phyloP scores from a whole-genome alignment of 2,329 filamentous ascomycete species.

The Lachnellula cervina region DNA sequence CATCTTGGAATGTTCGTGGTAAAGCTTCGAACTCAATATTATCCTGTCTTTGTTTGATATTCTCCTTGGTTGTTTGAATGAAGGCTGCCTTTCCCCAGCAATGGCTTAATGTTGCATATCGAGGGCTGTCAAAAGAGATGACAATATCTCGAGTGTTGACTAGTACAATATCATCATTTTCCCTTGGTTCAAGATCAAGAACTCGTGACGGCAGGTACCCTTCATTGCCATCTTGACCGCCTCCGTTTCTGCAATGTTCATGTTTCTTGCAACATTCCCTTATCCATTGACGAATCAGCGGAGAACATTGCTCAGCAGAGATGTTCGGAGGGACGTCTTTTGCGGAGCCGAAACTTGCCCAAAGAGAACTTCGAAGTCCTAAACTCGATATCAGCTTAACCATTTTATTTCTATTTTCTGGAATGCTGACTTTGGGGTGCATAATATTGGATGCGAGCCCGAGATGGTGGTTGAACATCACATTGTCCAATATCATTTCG shows the following conservation, averaged over 20 bases:
- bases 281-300: background rate
- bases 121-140: background rate
- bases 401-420: background rate
- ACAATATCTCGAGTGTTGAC: background rate
- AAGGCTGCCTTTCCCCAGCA: slow-evolving; percentile 24
- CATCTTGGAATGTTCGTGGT: slow-evolving; percentile 25
- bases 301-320: background rate
- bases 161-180: background rate
- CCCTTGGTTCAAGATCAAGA: background rate
- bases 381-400: background rate
- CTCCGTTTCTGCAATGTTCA: background rate
- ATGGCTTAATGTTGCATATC: slow-evolving; percentile 25
- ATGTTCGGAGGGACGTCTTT: background rate
- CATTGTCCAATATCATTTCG: too few species aligned
- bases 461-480: too few species aligned
- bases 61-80: slow-evolving; percentile 6
- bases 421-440: background rate
- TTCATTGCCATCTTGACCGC: background rate
- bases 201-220: background rate
- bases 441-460: background rate
- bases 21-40: slow-evolving; percentile 15
- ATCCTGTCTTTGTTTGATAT: background rate
- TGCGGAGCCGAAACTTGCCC: background rate
- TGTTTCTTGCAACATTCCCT: background rate
- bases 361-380: background rate